Evolutionary conservation across 352 stramenopile genomes (phyloP), one percentile per base, ranked within the genome.

Genomic region (Phytophthora crassamura): DNA sequence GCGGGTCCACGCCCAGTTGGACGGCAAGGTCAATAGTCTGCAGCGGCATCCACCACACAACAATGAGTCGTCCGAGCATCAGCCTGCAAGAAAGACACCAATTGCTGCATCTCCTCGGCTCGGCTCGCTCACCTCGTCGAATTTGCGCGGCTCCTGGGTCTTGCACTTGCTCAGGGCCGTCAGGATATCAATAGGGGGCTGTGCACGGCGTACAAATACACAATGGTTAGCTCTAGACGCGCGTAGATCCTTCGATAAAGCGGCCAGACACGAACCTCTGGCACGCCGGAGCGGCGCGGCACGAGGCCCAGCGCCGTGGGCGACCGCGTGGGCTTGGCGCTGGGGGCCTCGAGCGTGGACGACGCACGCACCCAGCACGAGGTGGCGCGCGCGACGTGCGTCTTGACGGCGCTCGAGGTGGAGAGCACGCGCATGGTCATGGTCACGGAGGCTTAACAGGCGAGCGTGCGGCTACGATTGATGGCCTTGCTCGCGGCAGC

Each of bases 1-100:
- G 72, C 34, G 88, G 88, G 57, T 96, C 88, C 41, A 96, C 86
- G 25, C 88, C 88, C 41, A 96, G 72, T 69, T 94, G 86, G 36
- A 96, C 59, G 18, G 87, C 88, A 40, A 96, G 80, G 59, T 96
- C 88, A 22, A 96, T 77, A 15, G 88, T 94, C 84, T 94, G 39
- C 38, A 64, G 33, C 18, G 58, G 30, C 25, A 36, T 54, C 28
- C 12, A 53, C 10, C 28, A 47, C 45, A 49, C 22, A 51, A 64
- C 11, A 41, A 36, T 69, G 15, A 67, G 30, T 39, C 20, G 5
- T 43, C 28, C 16, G 25, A 52, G 10, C 28, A 35, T 11, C 14
- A n/a, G 22, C 22, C 15, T n/a, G 10, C 6, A 56, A 9, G 30
- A 36, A 22, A 30, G 5, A 15, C 11, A 25, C 15, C 15, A 45